Evolutionary conservation across 495 filamentous ascomycete species (phyloP).

Genomic region (Hyaloscypha variabilis): DNA sequence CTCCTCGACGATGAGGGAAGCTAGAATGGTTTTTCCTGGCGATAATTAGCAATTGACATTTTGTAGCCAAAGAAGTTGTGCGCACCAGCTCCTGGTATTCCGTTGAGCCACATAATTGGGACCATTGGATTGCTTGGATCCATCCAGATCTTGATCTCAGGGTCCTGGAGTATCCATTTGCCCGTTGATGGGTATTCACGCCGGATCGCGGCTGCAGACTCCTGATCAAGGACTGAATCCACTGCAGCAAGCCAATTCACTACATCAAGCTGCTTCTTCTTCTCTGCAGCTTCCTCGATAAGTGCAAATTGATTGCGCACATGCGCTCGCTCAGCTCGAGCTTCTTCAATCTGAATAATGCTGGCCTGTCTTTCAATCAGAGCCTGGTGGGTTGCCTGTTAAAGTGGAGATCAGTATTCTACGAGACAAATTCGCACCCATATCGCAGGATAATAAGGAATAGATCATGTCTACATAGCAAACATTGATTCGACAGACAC

Average conservation of each 20-base stretch:
- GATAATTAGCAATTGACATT: neutral
- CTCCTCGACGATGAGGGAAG: conserved; percentile 40
- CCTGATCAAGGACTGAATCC: conserved; percentile 33
- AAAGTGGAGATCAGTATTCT: neutral
- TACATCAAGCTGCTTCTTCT: conserved; percentile 28
- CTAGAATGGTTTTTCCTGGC: conserved; percentile 46
- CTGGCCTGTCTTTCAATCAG: conserved; percentile 39
- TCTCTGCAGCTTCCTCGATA: conserved; percentile 20
- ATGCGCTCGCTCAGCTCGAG: conserved; percentile 16
- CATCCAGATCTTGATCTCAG: conserved; percentile 36
- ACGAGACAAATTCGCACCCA: too few species aligned
- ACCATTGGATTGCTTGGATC: conserved; percentile 18
- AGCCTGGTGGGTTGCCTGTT: conserved; percentile 31
- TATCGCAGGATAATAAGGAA: too few species aligned
- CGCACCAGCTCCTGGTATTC: conserved; percentile 48
- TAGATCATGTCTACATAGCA: too few species aligned
- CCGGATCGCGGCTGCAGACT: conserved; percentile 32
- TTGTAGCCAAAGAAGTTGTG: neutral
- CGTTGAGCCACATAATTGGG: conserved; percentile 43
- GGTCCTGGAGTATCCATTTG: conserved; percentile 38
- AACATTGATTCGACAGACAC: neutral
- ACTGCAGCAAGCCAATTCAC: conserved; percentile 36
- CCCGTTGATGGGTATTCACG: conserved; percentile 33
- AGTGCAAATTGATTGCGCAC: conserved; percentile 15
- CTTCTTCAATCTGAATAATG: conserved; percentile 33